Percentiles rank a stretch among this genome's conserved stretches.
Evolutionary conservation across 768 basidiomycete genomes (phyloP).

Genomic region (Boletus subparvulus): DNA sequence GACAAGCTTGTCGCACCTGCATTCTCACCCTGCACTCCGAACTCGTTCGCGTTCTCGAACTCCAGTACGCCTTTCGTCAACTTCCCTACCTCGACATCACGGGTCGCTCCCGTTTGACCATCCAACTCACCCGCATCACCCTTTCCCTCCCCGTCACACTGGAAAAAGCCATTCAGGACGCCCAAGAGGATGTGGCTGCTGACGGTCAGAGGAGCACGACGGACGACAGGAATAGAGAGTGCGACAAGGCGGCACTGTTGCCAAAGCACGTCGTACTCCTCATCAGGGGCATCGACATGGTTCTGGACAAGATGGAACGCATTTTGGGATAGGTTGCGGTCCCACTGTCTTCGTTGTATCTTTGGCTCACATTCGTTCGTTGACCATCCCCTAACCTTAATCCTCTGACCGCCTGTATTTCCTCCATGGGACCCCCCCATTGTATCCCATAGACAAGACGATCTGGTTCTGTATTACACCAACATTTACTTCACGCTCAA

Average conservation of each 20-base stretch:
- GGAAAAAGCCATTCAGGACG: conserved; percentile 62
- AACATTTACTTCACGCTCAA: background rate
- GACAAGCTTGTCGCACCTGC: conserved; percentile 71
- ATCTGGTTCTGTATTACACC: background rate
- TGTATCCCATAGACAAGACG: background rate
- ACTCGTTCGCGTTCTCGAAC: conserved; percentile 74
- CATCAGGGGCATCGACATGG: conserved; percentile 59
- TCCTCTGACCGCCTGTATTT: background rate
- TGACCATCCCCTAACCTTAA: no score
- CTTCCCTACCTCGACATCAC: conserved; percentile 77
- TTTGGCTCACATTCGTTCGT: background rate
- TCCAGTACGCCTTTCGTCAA: conserved; percentile 72
- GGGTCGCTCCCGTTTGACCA: conserved; percentile 71
- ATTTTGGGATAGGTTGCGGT: conserved; percentile 32
- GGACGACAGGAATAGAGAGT: conserved; percentile 13
- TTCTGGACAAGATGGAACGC: conserved; percentile 67
- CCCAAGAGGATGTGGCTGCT: conserved; percentile 11
- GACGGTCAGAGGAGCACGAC: conserved; percentile 4
- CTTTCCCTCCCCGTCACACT: conserved; percentile 72
- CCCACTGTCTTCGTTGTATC: background rate
- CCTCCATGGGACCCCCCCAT: background rate
- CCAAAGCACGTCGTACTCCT: conserved; percentile 59
- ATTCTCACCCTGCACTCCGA: conserved; percentile 71
- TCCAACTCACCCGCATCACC: conserved; percentile 76
- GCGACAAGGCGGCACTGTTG: conserved; percentile 39